phyloP scores from a whole-genome alignment of 1,284 basidiomycete species.

The Xanthoconium separans region DNA sequence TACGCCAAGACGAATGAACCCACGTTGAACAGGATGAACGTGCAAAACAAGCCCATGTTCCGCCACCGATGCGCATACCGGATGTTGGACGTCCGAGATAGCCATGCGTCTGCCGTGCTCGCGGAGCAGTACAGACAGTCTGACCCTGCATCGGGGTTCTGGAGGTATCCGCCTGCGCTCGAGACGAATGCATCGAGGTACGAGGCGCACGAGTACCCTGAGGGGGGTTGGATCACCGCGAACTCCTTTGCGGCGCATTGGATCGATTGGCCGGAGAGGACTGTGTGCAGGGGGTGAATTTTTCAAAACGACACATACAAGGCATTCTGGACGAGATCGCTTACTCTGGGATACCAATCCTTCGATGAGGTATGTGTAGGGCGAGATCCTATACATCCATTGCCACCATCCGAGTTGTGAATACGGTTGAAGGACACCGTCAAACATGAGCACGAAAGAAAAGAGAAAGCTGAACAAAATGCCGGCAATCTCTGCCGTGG shows the following conservation, averaged over 20 bases:
- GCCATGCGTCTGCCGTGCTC: conserved; percentile 44
- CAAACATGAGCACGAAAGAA: conserved; percentile 67
- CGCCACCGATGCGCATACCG: conserved; percentile 50
- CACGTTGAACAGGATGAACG: conserved; percentile 49
- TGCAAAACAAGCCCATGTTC: conserved; percentile 47
- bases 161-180: conserved; percentile 74
- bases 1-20: conserved; percentile 19
- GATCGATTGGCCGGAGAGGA: conserved; percentile 57
- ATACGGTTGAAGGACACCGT: conserved; percentile 67
- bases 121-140: conserved; percentile 69
- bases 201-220: conserved; percentile 65
- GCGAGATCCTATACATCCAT: conserved; percentile 82
- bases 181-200: conserved; percentile 69
- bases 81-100: conserved; percentile 46
- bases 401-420: conserved; percentile 72
- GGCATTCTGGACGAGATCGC: too few species aligned
- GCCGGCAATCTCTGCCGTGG: conserved; percentile 64
- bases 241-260: conserved; percentile 67
- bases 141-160: conserved; percentile 60
- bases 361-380: conserved; percentile 73
- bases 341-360: conserved; percentile 52
- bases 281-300: conserved; percentile 1
- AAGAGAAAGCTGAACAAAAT: conserved; percentile 68
- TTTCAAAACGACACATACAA: not conserved
- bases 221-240: conserved; percentile 64